phyloP scores from a whole-genome alignment of 2,329 filamentous ascomycete genomes.

The Bipolaris gigantea region DNA sequence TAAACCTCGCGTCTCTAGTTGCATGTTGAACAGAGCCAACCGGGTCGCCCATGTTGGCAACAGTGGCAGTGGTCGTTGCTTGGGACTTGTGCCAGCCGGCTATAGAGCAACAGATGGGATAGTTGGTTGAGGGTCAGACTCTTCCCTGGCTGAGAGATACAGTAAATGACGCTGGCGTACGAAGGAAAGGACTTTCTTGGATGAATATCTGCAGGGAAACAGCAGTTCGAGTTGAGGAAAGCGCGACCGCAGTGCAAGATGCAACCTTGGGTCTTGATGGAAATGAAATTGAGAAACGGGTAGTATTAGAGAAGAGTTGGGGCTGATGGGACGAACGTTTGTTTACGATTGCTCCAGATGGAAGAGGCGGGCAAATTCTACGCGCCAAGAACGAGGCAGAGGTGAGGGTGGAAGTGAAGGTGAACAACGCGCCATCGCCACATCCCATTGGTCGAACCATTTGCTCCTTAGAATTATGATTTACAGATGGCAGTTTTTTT shows the following conservation, averaged over 20 bases:
- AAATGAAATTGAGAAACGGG: not conserved
- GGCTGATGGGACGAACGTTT: conserved; percentile 1
- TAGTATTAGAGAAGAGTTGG: not conserved
- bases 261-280: not conserved
- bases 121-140: not conserved
- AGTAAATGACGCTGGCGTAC: conserved; percentile 1
- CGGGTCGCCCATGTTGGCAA: conserved; percentile 15
- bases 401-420: conserved; percentile 21
- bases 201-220: conserved; percentile 3
- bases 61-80: not conserved
- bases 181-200: conserved; percentile 2
- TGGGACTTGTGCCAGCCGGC: not conserved
- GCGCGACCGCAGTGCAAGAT: not conserved
- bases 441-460: not conserved
- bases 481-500: not conserved
- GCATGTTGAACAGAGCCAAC: conserved; percentile 1
- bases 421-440: not conserved
- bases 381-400: conserved; percentile 3
- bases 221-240: not conserved
- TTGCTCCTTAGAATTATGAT: not conserved
- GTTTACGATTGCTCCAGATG: conserved; percentile 3
- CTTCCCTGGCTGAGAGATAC: not conserved
- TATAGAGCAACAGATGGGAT: conserved; percentile 1
- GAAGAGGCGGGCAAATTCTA: conserved; percentile 7
- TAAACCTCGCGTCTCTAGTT: conserved; percentile 7